Percentiles rank a stretch among this genome's conserved stretches.
phyloP scores from a whole-genome alignment of 805 yeast species.

The Sungouiella blattae region DNA sequence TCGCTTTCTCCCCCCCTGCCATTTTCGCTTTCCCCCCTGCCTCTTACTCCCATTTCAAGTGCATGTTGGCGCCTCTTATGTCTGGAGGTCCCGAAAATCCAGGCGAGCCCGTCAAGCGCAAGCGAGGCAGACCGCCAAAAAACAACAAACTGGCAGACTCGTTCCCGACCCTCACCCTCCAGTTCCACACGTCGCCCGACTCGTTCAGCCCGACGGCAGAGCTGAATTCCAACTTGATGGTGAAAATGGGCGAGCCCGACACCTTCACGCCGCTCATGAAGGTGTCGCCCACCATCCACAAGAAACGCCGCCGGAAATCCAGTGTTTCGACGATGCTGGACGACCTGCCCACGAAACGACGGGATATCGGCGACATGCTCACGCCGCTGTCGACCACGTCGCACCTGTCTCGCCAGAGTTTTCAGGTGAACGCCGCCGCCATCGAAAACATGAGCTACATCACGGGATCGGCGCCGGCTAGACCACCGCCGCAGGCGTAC shows the following conservation, averaged over 20 bases:
- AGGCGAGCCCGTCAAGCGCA: constrained; percentile 29
- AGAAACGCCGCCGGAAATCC: constrained; percentile 7
- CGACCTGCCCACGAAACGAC: background rate
- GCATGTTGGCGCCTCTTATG: too few relatives aligned
- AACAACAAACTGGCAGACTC: constrained; percentile 31
- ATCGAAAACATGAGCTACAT: constrained; percentile 35
- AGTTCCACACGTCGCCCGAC: constrained; percentile 36
- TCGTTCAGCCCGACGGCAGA: constrained; percentile 38
- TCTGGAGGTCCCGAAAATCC: too few relatives aligned
- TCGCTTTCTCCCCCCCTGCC: too few relatives aligned
- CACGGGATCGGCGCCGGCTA: too few relatives aligned
- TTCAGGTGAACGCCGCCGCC: constrained; percentile 28
- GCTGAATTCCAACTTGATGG: constrained; percentile 33
- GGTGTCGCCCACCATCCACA: constrained; percentile 28
- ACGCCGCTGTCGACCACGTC: constrained; percentile 2
- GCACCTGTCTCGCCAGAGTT: background rate
- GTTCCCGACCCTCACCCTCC: constrained; percentile 36
- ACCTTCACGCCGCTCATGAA: constrained; percentile 42
- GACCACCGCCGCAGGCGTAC: too few relatives aligned
- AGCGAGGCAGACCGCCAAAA: constrained; percentile 47
- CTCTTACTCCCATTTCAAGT: too few relatives aligned
- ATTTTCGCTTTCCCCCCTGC: too few relatives aligned
- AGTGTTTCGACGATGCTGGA: constrained; percentile 1
- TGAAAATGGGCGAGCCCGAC: constrained; percentile 41
- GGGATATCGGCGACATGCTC: too few relatives aligned